phyloP scores from a whole-genome alignment of 1,139 yeast species.

The Lodderomyces orthopsilosis region DNA sequence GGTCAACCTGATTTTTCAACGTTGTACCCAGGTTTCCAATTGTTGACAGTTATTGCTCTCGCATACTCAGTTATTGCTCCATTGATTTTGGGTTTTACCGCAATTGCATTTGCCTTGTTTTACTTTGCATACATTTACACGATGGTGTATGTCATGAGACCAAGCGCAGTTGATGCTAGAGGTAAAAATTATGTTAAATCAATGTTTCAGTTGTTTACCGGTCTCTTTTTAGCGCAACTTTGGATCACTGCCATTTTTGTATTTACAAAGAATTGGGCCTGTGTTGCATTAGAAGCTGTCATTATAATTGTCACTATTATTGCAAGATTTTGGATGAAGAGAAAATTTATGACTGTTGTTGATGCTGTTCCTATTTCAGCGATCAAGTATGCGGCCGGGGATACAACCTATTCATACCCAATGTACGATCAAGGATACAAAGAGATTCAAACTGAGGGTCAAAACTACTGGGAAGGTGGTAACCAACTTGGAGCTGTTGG shows the following conservation, averaged over 20 bases:
- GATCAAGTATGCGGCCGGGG: conserved; percentile 57
- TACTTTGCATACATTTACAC: conserved; percentile 63
- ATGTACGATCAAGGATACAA: conserved; percentile 59
- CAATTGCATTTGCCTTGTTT: conserved; percentile 42
- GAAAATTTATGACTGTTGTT: conserved; percentile 57
- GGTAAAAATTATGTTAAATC: conserved; percentile 70
- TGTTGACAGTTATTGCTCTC: conserved; percentile 38
- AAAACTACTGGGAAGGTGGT: conserved; percentile 48
- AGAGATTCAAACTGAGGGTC: conserved; percentile 56
- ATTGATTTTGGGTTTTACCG: conserved; percentile 47
- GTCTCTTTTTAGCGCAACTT: conserved; percentile 63
- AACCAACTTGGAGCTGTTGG: conserved; percentile 36
- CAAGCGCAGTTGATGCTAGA: conserved; percentile 52
- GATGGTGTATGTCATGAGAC: conserved; percentile 54
- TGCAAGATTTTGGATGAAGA: conserved; percentile 55
- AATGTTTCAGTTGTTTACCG: conserved; percentile 62
- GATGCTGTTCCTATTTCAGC: conserved; percentile 77
- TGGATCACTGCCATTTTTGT: conserved; percentile 67
- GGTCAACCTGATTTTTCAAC: conserved; percentile 43
- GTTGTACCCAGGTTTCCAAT: conserved; percentile 40
- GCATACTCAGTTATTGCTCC: conserved; percentile 44
- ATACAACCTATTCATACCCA: conserved; percentile 47
- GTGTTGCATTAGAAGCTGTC: conserved; percentile 61
- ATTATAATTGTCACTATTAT: conserved; percentile 49
- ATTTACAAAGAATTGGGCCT: conserved; percentile 71